Base-by-base conservation (phyloP, 2,329 filamentous ascomycete genomes). In the Pseudocercospora fijiensis region DNA sequence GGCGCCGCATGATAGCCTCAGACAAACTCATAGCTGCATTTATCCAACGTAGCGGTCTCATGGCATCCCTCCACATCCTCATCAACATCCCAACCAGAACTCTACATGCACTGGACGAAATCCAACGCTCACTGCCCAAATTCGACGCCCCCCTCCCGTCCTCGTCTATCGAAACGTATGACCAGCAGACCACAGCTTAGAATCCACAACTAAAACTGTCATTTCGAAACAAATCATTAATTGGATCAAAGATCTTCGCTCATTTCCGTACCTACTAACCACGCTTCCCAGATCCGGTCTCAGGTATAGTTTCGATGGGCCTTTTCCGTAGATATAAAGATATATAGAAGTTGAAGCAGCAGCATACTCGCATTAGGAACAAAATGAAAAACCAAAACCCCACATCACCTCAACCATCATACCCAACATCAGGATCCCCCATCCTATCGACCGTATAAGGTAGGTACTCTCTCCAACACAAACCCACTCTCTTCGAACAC, bases 111-210 rank as follows among this genome's bases (percentile, higher is more conserved):
- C 64, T 64, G 58, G 57, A 61, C 61, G 1, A 57, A 30, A 0
- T 67, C 67, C 2, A 71, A 66, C 49, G 41, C 64, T 9, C 67
- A 72, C 62, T 69, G 70, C 49, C 70, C 70, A 37, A 71, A 71
- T 62, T 72, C 70, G n/a, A n/a, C n/a, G n/a, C 20, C 57, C 60
- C 10, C 63, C 71, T 7, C 68, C 71, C 10, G 70, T 73, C 51
- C 65, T 76, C 33, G 67, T 76, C 57, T 75, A 74, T 64, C 69
- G 72, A 26, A 66, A 66, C 55, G 67, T 75, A 37, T 65, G 74
- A 41, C 70, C 70, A 33, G 65, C 65, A 33, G 52, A 69, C 45
- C 64, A 69, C 45, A 69, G 68, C 28, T 66, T 69, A 4, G 63
- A 59, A 47, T 64, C 68, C 9, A 68, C 66, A 11, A 57, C 51